Evolutionary conservation across 305 asterid genomes (phyloP).

Genomic region (Fraxinus xanthoxyloides): DNA sequence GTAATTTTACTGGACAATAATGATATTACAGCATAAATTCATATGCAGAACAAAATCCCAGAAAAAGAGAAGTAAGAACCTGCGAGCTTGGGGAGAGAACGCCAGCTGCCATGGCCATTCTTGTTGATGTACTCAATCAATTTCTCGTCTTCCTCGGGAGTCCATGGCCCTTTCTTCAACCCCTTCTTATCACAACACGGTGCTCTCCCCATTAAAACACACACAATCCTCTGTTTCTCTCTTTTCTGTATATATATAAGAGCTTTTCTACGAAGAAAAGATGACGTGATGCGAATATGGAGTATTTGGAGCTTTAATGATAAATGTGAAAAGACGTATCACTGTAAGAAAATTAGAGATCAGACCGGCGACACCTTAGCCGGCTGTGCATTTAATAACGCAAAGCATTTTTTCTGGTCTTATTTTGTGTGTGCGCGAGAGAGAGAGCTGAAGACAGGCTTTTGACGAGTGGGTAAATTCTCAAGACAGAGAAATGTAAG

Average conservation of each 20-base stretch:
- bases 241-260: neutral
- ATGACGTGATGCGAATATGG: neutral
- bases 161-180: slow-evolving; percentile 90
- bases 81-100: slow-evolving; percentile 81
- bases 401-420: neutral
- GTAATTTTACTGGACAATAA: neutral
- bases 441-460: slow-evolving; percentile 3
- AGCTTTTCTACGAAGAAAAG: neutral
- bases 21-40: neutral
- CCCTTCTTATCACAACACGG: slow-evolving; percentile 98
- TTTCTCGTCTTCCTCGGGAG: slow-evolving; percentile 91
- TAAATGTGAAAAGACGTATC: slow-evolving; percentile 58
- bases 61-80: slow-evolving; percentile 30
- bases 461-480: slow-evolving; percentile 27
- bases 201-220: slow-evolving; percentile 71
- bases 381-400: slow-evolving; percentile 37
- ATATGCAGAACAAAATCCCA: neutral
- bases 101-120: slow-evolving; percentile 92
- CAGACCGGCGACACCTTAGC: slow-evolving; percentile 40
- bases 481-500: neutral
- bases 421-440: neutral
- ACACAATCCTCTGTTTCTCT: neutral
- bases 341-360: slow-evolving; percentile 24
- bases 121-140: slow-evolving; percentile 61
- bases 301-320: slow-evolving; percentile 13